Conservation (phyloP, 2,329 filamentous ascomycete genomes). For the Daldinia eschscholtzii region DNA sequence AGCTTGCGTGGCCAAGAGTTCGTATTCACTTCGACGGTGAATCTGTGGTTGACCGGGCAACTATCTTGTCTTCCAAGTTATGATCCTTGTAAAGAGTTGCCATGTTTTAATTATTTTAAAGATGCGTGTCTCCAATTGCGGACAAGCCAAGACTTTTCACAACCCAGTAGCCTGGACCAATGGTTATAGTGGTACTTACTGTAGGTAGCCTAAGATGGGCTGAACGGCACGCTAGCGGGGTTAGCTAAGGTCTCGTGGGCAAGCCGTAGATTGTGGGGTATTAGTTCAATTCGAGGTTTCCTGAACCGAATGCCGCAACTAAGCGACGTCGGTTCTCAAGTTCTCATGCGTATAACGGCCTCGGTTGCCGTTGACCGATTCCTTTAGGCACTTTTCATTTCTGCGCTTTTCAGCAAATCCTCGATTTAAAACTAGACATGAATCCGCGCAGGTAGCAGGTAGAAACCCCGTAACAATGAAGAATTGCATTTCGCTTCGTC, state of each 20-base stretch:
- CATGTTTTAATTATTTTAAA: background rate
- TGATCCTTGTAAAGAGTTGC: constrained; percentile 20
- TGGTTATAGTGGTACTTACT: background rate
- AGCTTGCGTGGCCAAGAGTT: constrained; percentile 24
- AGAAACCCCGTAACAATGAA: constrained; percentile 43
- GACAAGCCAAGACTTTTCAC: constrained; percentile 1
- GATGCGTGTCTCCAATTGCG: constrained; percentile 3
- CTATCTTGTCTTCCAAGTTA: constrained; percentile 49
- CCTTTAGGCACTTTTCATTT: constrained; percentile 23
- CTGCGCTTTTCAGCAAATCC: constrained; percentile 14
- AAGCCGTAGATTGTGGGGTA: constrained; percentile 1
- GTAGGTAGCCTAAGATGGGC: background rate
- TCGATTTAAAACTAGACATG: constrained; percentile 36
- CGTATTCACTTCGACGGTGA: constrained; percentile 21
- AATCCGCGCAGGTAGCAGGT: constrained; percentile 24
- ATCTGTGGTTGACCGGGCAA: constrained; percentile 57
- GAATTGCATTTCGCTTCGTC: constrained; percentile 41
- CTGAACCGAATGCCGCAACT: constrained; percentile 48
- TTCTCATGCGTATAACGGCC: constrained; percentile 37
- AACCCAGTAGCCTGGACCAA: constrained; percentile 2
- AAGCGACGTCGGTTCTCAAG: constrained; percentile 43
- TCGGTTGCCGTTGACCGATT: constrained; percentile 31
- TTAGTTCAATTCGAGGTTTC: constrained; percentile 12
- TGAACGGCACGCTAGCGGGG: background rate
- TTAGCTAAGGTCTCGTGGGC: constrained; percentile 1